A percentile compares a stretch with the other conserved stretches of the same genome.
These are phyloP conservation scores for Cordyceps farinosa DNA, from an alignment of 2,329 filamentous ascomycete genomes.

Conservation along the genomic window DNA sequence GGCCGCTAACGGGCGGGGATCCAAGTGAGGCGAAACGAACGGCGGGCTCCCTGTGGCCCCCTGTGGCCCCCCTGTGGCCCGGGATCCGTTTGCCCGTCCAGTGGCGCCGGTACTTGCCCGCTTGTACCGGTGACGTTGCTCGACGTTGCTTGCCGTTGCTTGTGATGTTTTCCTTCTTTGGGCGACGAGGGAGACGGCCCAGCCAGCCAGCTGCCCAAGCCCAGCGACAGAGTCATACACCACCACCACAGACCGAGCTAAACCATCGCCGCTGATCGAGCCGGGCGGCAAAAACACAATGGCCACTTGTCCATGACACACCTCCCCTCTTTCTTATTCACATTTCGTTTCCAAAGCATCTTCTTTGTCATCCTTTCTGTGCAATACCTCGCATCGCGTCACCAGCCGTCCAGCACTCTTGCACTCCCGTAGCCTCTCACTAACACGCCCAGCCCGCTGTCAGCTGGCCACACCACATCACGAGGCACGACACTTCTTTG, in stretches of 20 bases:
- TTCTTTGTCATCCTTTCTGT: background rate
- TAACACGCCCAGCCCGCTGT: constrained; percentile 6
- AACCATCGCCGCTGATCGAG: background rate
- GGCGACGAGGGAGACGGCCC: background rate
- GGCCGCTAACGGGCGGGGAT: too few relatives aligned
- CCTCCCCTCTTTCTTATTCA: background rate
- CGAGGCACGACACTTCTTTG: background rate
- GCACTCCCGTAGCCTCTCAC: background rate
- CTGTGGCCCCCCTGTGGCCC: background rate
- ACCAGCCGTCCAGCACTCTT: background rate
- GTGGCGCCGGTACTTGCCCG: background rate
- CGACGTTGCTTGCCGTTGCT: background rate
- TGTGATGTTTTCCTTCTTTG: background rate
- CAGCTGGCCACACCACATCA: constrained; percentile 13
- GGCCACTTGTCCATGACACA: background rate
- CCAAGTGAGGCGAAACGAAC: constrained; percentile 2
- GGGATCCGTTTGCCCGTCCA: background rate
- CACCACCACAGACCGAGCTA: background rate
- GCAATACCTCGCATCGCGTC: background rate
- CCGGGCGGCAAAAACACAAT: constrained; percentile 1
- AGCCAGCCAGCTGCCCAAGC: background rate
- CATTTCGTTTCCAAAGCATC: background rate
- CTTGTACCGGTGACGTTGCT: constrained; percentile 9
- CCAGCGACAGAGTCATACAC: background rate
- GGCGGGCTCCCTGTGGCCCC: background rate